Evolutionary conservation across 2,329 filamentous ascomycete genomes (phyloP).

Genomic region (Penicillium glabrum): DNA sequence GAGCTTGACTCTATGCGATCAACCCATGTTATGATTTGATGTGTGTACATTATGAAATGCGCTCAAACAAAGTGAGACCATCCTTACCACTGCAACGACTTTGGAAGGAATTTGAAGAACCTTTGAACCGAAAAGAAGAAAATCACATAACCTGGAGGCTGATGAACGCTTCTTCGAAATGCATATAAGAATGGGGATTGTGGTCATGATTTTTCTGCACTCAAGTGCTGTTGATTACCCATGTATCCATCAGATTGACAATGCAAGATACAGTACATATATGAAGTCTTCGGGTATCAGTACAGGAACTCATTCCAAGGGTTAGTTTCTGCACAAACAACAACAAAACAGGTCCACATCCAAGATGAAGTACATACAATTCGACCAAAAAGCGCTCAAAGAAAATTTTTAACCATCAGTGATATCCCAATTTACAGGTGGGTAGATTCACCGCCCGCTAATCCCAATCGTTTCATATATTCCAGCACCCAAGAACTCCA

Average conservation of each 20-base stretch:
- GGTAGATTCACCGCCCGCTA: neutral
- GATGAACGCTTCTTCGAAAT: neutral
- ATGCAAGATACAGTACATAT: neutral
- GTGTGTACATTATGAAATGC: constrained; percentile 23
- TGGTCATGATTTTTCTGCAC: neutral
- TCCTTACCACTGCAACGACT: neutral
- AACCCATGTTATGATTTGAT: constrained; percentile 17
- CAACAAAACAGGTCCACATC: neutral
- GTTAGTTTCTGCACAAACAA: neutral
- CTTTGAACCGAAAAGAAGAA: neutral
- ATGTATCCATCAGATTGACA: neutral
- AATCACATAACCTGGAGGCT: neutral
- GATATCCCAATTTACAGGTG: neutral
- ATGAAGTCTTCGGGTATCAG: neutral
- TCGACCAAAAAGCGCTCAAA: neutral
- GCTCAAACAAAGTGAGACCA: constrained; percentile 3
- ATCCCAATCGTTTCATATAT: neutral
- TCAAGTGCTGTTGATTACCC: neutral
- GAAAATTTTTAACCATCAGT: neutral
- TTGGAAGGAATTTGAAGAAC: neutral
- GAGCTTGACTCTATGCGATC: constrained; percentile 1
- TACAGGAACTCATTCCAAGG: too few relatives aligned
- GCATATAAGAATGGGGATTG: neutral
- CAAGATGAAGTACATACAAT: neutral
- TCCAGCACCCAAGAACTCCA: constrained; percentile 10